Evolutionary conservation across 345 rosid species (phyloP).

Genomic region (Eucalyptus pumila): DNA sequence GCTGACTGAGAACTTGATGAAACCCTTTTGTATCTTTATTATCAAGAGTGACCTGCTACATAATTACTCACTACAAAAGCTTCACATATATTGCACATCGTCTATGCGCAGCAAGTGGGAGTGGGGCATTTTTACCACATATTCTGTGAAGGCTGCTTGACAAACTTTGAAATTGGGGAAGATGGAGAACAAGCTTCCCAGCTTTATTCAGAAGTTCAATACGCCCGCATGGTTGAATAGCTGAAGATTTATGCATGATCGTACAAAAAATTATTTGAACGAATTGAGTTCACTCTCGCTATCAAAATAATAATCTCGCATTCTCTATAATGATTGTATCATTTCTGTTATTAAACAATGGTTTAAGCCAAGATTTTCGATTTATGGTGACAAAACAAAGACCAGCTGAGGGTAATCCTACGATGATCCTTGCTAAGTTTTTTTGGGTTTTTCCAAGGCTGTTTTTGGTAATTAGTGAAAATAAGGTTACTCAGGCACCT

Average conservation of each 20-base stretch:
- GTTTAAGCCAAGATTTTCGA: not conserved
- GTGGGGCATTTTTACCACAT: constrained; percentile 76
- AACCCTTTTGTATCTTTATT: not conserved
- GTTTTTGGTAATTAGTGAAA: not conserved
- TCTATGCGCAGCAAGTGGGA: constrained; percentile 35
- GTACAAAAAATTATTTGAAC: not conserved
- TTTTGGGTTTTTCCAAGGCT: not conserved
- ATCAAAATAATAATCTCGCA: not conserved
- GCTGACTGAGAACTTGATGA: not conserved
- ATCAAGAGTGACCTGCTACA: not conserved
- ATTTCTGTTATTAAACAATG: not conserved
- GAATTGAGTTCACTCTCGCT: not conserved
- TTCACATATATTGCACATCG: not conserved
- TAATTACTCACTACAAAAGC: not conserved
- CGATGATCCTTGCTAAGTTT: not conserved
- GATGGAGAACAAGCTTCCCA: constrained; percentile 59
- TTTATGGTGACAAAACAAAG: not conserved
- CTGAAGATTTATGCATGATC: constrained; percentile 18
- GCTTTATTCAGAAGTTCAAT: constrained; percentile 71
- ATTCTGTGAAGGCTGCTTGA: constrained; percentile 66
- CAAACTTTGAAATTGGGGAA: constrained; percentile 53
- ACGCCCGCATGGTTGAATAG: constrained; percentile 52
- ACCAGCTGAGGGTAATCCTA: not conserved
- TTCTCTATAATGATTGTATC: not conserved
- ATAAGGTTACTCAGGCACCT: not conserved